A percentile compares a stretch with the other conserved stretches of the same genome.
Conservation (phyloP, 2,329 filamentous ascomycete species). For the Fusarium caatingaense region DNA sequence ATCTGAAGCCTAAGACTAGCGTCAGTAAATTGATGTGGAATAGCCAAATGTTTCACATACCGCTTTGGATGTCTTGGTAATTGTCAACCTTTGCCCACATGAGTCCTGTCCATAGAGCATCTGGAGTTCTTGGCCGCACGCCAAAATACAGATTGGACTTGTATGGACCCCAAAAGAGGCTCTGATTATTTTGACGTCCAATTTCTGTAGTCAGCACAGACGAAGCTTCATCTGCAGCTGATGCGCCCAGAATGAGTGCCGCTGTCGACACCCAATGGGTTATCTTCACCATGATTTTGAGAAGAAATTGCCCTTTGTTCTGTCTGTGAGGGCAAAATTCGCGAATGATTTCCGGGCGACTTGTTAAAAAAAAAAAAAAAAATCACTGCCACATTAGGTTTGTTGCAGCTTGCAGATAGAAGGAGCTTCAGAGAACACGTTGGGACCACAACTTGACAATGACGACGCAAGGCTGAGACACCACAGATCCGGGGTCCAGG, state of each 20-base stretch:
- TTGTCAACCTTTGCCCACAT: conserved; percentile 91
- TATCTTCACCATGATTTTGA: conserved; percentile 48
- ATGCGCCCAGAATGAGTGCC: conserved; percentile 43
- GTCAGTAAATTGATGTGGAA: conserved; percentile 10
- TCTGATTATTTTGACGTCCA: conserved; percentile 76
- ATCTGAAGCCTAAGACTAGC: conserved; percentile 75
- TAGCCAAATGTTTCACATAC: conserved; percentile 59
- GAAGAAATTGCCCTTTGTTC: neutral
- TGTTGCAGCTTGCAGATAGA: conserved; percentile 6
- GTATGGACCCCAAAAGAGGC: conserved; percentile 95
- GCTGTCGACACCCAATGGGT: conserved; percentile 48
- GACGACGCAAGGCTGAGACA: conserved; percentile 46
- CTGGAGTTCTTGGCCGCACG: conserved; percentile 81
- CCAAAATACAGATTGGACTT: conserved; percentile 95
- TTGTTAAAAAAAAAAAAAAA: conserved; percentile 9
- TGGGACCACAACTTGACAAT: conserved; percentile 16
- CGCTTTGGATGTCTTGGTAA: conserved; percentile 78
- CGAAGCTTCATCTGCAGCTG: conserved; percentile 48
- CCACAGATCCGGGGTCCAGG: conserved; percentile 3
- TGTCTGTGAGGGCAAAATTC: no score
- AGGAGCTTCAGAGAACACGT: conserved; percentile 44
- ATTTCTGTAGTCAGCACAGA: conserved; percentile 61
- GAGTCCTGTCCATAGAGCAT: conserved; percentile 83
- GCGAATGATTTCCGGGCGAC: neutral
- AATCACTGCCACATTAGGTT: conserved; percentile 18